Percentiles rank a stretch among this genome's conserved stretches.
These are phyloP conservation scores for Penicillium hordei DNA, from an alignment of 2,329 filamentous ascomycete species.

Conservation along the genomic window DNA sequence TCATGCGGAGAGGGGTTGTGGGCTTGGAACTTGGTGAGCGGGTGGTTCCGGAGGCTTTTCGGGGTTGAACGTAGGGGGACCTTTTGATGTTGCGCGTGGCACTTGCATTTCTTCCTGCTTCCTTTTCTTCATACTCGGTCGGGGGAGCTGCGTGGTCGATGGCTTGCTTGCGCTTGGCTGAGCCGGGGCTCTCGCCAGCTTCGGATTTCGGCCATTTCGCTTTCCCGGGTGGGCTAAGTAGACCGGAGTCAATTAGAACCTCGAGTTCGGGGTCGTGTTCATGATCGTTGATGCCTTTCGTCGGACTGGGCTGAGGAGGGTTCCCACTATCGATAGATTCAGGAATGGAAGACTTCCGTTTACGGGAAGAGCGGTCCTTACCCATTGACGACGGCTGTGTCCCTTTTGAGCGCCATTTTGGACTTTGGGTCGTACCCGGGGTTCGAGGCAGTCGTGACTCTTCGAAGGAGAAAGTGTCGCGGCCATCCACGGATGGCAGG, in stretches of 20 bases:
- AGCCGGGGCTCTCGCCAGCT: slow-evolving; percentile 35
- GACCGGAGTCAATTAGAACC: slow-evolving; percentile 17
- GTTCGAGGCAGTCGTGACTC: slow-evolving; percentile 7
- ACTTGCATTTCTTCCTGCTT: not conserved
- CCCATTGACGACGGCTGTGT: slow-evolving; percentile 22
- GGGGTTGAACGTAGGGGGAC: slow-evolving; percentile 21
- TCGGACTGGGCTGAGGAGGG: slow-evolving; percentile 20
- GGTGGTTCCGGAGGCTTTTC: slow-evolving; percentile 17
- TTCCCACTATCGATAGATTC: slow-evolving; percentile 29
- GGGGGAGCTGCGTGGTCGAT: slow-evolving; percentile 5
- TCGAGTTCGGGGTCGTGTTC: slow-evolving; percentile 11
- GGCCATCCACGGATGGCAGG: slow-evolving; percentile 15
- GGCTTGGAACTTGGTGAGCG: slow-evolving; percentile 25
- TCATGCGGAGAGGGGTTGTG: slow-evolving; percentile 25
- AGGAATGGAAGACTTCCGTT: slow-evolving; percentile 38
- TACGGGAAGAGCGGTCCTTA: slow-evolving; percentile 35
- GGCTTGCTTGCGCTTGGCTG: slow-evolving; percentile 33
- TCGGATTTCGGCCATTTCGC: slow-evolving; percentile 35
- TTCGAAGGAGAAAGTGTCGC: slow-evolving; percentile 16
- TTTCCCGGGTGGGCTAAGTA: slow-evolving; percentile 26
- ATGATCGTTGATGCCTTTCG: slow-evolving; percentile 16
- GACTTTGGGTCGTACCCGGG: slow-evolving; percentile 13
- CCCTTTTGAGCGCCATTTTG: slow-evolving; percentile 18
- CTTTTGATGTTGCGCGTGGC: slow-evolving; percentile 14
- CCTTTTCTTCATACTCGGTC: slow-evolving; percentile 7